phyloP scores from a whole-genome alignment of 345 rosid species.

The Camelina sativa region DNA sequence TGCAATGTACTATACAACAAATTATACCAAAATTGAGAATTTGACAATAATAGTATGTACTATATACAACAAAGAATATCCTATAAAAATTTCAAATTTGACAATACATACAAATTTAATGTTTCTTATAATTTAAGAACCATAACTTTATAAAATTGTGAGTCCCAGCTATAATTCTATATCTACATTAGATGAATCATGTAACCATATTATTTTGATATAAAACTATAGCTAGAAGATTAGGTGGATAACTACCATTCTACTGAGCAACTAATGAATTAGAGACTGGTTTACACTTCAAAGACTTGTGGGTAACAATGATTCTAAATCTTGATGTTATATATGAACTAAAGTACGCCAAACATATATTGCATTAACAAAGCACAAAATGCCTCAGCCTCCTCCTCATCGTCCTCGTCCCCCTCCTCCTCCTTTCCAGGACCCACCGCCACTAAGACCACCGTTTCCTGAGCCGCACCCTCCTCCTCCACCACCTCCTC shows the following conservation, averaged over 20 bases:
- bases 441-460: slow-evolving; percentile 37
- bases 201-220: too few species aligned
- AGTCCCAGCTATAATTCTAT: too few species aligned
- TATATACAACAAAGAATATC: too few species aligned
- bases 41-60: too few species aligned
- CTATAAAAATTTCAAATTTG: too few species aligned
- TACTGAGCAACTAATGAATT: neutral
- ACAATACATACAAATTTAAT: too few species aligned
- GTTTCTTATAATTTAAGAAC: too few species aligned
- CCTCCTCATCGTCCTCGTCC: slow-evolving; percentile 18
- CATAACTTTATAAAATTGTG: too few species aligned
- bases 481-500: slow-evolving; percentile 29
- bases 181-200: too few species aligned
- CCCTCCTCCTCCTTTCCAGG: slow-evolving; percentile 30
- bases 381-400: slow-evolving; percentile 32
- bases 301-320: slow-evolving; percentile 32
- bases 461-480: slow-evolving; percentile 27
- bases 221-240: slow-evolving; percentile 8
- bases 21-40: too few species aligned
- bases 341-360: slow-evolving; percentile 26
- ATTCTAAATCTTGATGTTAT: slow-evolving; percentile 9
- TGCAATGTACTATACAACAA: too few species aligned
- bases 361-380: slow-evolving; percentile 22
- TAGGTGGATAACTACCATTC: slow-evolving; percentile 31
- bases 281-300: slow-evolving; percentile 11